Evolutionary conservation across 2,329 filamentous ascomycete genomes (phyloP), one percentile per base, ranked within the genome.

Genomic region (Fusarium napiforme): DNA sequence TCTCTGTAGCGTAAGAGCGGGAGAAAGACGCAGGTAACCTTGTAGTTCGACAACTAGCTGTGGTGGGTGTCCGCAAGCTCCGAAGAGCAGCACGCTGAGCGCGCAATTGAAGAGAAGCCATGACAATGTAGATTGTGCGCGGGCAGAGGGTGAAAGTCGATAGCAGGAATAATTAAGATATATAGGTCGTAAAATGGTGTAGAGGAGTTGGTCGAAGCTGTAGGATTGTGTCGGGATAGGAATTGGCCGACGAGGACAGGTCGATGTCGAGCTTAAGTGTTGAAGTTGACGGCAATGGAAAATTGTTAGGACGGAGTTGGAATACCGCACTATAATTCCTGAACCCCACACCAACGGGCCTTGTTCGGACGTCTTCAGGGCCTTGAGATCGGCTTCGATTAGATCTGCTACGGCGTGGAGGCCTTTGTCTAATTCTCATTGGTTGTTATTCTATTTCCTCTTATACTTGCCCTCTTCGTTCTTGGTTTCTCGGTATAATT

Each of bases 1-100:
- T 73, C 15, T 82, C 81, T 50, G 81, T 83, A 49, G 78, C 75
- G 57, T 82, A 84, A 67, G 67, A 73, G 74, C 82, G 81, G 26
- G 40, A 63, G 42, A 74, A 55, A 34, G 58, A 45, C 7, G 49
- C 15, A 61, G 72, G 69, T 67, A 75, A 58, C 47, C 69, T 63
- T 37, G 47, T 71, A 43, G 55, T 66, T 62, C 60, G 72, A 71
- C 66, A 69, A 50, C 61, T 55, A 49, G 67, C 52, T 60, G 63
- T 59, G 67, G 63, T 72, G 42, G 73, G 61, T 55, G 71, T 63
- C 57, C 73, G 76, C 67, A 78, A 75, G 72, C 79, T 75, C 73
- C 78, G 77, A 40, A 83, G 76, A 67, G 80, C 79, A 58, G 77
- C 67, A 55, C 75, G 74, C 59, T 79, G 75, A 58, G 78, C 75